These are phyloP conservation scores for Mycosphaerella sp. DNA, from an alignment of 2,329 filamentous ascomycete species.

Conservation along the genomic window DNA sequence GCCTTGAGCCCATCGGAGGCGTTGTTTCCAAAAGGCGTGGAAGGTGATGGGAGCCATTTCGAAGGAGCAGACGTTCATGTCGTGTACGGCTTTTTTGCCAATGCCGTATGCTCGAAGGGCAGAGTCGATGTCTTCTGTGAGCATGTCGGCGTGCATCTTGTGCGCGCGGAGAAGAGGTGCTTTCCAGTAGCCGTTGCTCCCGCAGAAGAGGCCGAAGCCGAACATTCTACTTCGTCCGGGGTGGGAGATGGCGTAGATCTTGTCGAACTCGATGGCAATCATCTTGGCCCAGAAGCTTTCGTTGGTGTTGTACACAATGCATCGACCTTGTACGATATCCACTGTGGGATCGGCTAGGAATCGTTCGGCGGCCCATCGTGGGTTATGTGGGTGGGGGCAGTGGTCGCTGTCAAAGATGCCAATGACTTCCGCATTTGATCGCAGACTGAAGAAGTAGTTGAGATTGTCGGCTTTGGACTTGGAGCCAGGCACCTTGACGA, in stretches of 20 bases:
- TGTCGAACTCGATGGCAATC: slow-evolving; percentile 48
- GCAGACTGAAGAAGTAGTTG: slow-evolving; percentile 44
- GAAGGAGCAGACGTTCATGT: slow-evolving; percentile 46
- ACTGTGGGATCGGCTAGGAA: slow-evolving; percentile 40
- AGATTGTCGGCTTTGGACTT: slow-evolving; percentile 48
- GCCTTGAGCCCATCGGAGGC: slow-evolving; percentile 47
- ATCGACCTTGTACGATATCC: slow-evolving; percentile 47
- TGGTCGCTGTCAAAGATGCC: slow-evolving; percentile 49
- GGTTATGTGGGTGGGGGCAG: slow-evolving; percentile 46
- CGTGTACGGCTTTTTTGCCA: slow-evolving; percentile 43
- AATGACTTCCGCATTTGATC: slow-evolving; percentile 43
- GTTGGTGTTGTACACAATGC: slow-evolving; percentile 45
- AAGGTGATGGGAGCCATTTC: slow-evolving; percentile 45
- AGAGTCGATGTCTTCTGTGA: slow-evolving; percentile 49
- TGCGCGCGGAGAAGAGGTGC: slow-evolving; percentile 41
- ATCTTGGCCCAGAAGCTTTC: slow-evolving; percentile 42
- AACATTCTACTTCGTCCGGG: slow-evolving; percentile 45
- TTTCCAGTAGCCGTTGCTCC: slow-evolving; percentile 47
- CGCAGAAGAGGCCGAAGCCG: slow-evolving; percentile 46
- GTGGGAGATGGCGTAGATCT: slow-evolving; percentile 49
- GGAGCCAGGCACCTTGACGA: slow-evolving; percentile 46
- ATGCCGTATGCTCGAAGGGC: slow-evolving; percentile 42
- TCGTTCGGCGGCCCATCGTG: slow-evolving; percentile 45
- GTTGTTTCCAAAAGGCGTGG: slow-evolving; percentile 45
- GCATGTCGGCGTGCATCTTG: slow-evolving; percentile 47